phyloP scores from a whole-genome alignment of 164 flowering plant species.

The Vitis labrusca region DNA sequence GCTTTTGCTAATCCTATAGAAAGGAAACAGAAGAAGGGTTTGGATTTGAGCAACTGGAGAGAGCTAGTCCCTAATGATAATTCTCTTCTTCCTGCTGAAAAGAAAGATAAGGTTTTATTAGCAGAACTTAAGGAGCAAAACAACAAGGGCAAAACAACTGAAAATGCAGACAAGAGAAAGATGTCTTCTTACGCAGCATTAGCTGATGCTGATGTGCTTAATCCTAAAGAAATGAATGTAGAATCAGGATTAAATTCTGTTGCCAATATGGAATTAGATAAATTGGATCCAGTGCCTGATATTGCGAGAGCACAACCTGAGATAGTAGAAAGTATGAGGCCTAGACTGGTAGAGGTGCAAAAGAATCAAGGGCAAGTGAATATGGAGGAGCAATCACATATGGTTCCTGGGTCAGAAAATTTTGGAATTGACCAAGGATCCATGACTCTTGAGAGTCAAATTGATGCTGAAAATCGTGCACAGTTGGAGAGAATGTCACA shows the following conservation, averaged over 20 bases:
- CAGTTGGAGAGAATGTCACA: constrained; percentile 63
- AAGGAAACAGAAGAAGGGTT: constrained; percentile 60
- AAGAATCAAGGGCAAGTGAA: neutral
- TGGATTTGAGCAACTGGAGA: constrained; percentile 68
- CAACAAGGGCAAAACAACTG: constrained; percentile 13
- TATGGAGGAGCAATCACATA: neutral
- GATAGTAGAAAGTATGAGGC: constrained; percentile 2
- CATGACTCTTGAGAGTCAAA: constrained; percentile 55
- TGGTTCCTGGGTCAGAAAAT: constrained; percentile 2
- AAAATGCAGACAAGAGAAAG: constrained; percentile 5
- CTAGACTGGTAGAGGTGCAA: neutral
- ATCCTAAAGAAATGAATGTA: constrained; percentile 13
- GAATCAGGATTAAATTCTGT: constrained; percentile 6
- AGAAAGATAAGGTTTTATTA: constrained; percentile 3
- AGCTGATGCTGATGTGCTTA: neutral
- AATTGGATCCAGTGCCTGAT: constrained; percentile 7
- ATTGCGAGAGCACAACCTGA: neutral
- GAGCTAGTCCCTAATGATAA: constrained; percentile 37
- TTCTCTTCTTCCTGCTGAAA: constrained; percentile 8
- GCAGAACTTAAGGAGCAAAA: constrained; percentile 9
- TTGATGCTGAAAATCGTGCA: constrained; percentile 83
- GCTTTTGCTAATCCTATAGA: constrained; percentile 60
- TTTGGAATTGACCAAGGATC: constrained; percentile 21
- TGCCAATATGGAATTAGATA: constrained; percentile 20
- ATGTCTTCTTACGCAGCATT: neutral